Conservation (phyloP, 805 yeast species). For the Hanseniaspora clermontiae region DNA sequence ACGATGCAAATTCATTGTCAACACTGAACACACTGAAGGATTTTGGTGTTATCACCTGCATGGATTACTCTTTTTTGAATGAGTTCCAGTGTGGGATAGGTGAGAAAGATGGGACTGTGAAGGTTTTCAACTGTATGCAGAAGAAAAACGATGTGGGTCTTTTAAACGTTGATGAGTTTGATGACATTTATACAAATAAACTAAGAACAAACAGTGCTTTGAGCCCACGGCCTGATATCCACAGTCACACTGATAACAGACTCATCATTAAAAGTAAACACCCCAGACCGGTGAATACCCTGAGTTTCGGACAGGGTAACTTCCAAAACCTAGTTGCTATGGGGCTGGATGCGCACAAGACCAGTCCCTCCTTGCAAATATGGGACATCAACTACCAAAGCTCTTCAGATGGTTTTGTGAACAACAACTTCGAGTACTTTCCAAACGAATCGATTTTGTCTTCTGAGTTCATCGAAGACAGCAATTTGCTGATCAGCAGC, state of each 20-base stretch:
- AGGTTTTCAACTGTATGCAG: conserved; percentile 45
- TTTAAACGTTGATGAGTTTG: conserved; percentile 8
- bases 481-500: conserved; percentile 57
- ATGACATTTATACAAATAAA: not conserved
- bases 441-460: conserved; percentile 67
- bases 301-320: conserved; percentile 44
- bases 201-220: conserved; percentile 13
- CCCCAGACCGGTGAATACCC: conserved; percentile 59
- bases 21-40: conserved; percentile 46
- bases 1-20: conserved; percentile 40
- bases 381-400: conserved; percentile 64
- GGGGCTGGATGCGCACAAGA: conserved; percentile 67
- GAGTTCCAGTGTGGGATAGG: conserved; percentile 63
- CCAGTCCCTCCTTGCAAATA: conserved; percentile 60
- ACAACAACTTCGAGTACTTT: conserved; percentile 45
- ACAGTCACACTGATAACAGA: conserved; percentile 8
- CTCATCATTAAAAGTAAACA: conserved; percentile 47
- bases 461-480: conserved; percentile 50
- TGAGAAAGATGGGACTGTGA: conserved; percentile 53
- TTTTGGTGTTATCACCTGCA: conserved; percentile 55
- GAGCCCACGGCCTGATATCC: conserved; percentile 15
- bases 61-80: conserved; percentile 44
- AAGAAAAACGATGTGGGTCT: conserved; percentile 11
- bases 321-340: conserved; percentile 53
- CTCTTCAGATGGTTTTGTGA: conserved; percentile 39